Percentiles rank a stretch among this genome's conserved stretches.
phyloP scores from a whole-genome alignment of 169 alveolate species.

The Cryptosporidium ryanae region DNA sequence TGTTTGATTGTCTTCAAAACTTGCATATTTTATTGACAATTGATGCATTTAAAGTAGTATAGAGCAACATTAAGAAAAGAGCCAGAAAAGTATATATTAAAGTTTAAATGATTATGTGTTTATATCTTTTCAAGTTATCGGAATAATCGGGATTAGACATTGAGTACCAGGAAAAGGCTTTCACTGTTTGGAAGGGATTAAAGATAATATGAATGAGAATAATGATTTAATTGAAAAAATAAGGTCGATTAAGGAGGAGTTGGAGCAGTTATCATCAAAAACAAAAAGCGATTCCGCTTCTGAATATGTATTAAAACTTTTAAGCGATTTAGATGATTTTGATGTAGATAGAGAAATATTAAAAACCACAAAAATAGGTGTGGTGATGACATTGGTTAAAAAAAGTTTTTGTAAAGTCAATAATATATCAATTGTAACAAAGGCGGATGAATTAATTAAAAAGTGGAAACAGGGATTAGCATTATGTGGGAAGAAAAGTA shows the following conservation, averaged over 20 bases:
- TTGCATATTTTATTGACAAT: no score
- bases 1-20: no score
- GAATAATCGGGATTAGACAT: no score
- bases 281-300: slow-evolving; percentile 23
- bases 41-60: no score
- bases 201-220: slow-evolving; percentile 5
- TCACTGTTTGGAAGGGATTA: no score
- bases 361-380: slow-evolving; percentile 84
- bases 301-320: slow-evolving; percentile 59
- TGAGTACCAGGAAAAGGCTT: no score
- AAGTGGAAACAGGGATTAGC: slow-evolving; percentile 60
- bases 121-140: no score
- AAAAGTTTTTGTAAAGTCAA: slow-evolving; percentile 49
- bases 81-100: no score
- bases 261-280: slow-evolving; percentile 20
- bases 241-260: slow-evolving; percentile 12
- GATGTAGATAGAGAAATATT: slow-evolving; percentile 81
- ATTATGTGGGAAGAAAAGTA: neutral
- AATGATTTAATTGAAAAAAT: slow-evolving; percentile 6
- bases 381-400: slow-evolving; percentile 82
- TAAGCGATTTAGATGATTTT: slow-evolving; percentile 77
- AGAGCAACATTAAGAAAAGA: no score
- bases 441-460: slow-evolving; percentile 61
- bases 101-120: no score
- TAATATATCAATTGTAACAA: slow-evolving; percentile 27